Conservation (phyloP, 169 alveolate genomes). For the Plasmodium coatneyi region DNA sequence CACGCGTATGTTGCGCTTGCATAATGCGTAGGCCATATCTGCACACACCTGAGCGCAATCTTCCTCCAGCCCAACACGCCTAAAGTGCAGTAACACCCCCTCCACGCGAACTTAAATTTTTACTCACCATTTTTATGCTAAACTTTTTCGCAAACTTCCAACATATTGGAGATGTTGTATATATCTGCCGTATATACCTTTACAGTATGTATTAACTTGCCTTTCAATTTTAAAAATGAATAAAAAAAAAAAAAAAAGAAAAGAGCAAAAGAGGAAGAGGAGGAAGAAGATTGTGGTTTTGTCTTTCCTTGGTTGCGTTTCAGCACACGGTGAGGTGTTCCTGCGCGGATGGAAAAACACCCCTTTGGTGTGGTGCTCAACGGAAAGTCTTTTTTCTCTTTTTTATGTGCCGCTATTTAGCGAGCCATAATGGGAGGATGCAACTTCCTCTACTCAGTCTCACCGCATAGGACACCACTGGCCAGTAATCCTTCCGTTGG, state of each 20-base stretch:
- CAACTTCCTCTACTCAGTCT: not conserved
- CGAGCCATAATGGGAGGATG: not conserved
- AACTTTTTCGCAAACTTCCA: not conserved
- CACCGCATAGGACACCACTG: not conserved
- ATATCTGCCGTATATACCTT: not conserved
- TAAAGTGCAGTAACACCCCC: not conserved
- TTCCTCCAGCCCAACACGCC: not conserved
- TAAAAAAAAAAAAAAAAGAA: not conserved
- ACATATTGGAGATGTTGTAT: not conserved
- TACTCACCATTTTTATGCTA: not conserved
- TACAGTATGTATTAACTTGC: not conserved
- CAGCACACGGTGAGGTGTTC: not conserved
- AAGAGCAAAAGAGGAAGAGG: not conserved
- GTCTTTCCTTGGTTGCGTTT: not conserved
- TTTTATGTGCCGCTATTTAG: not conserved
- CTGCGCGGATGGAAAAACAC: not conserved
- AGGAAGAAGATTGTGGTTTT: not conserved
- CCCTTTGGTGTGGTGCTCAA: not conserved
- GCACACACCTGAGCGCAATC: not conserved
- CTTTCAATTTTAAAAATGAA: conserved; percentile 1
- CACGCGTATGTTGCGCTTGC: not conserved
- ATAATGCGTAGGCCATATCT: not conserved
- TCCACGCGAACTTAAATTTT: not conserved
- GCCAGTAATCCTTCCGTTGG: not conserved
- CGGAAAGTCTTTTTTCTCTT: not conserved